Conservation (phyloP, 495 filamentous ascomycete genomes). For the Antarctomyces pellizariae region DNA sequence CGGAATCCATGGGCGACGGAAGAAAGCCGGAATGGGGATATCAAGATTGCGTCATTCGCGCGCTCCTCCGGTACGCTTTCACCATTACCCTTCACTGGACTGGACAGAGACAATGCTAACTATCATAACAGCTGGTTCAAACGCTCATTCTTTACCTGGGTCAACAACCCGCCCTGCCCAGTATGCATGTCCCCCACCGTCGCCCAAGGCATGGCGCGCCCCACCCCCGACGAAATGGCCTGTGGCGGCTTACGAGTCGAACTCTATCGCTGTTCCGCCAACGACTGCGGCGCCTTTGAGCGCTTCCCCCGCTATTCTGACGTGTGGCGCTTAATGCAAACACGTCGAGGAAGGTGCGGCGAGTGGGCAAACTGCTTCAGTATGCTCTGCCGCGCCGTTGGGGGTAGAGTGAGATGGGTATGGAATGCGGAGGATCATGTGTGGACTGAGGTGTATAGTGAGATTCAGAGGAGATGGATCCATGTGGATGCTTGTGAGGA, state of each 20-base stretch:
- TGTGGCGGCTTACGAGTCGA: constrained; percentile 72
- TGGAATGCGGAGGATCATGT: constrained; percentile 97
- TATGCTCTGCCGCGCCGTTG: constrained; percentile 90
- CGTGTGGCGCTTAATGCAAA: constrained; percentile 81
- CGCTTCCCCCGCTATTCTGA: constrained; percentile 90
- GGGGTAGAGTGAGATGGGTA: constrained; percentile 82
- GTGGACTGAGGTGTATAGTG: constrained; percentile 95
- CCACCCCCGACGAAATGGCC: constrained; percentile 70
- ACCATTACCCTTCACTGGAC: constrained; percentile 1
- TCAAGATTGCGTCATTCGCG: constrained; percentile 88
- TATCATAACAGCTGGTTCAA: constrained; percentile 68
- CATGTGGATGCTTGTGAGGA: constrained; percentile 92
- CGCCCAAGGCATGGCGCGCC: constrained; percentile 55
- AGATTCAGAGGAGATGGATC: constrained; percentile 84
- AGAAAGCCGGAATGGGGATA: constrained; percentile 85
- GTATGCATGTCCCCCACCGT: constrained; percentile 64
- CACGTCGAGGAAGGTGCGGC: constrained; percentile 59
- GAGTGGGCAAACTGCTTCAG: constrained; percentile 99
- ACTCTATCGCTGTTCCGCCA: constrained; percentile 59
- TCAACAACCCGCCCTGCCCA: constrained; percentile 81
- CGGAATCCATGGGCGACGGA: constrained; percentile 55
- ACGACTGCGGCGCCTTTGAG: constrained; percentile 49
- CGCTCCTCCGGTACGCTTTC: constrained; percentile 46
- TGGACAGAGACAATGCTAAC: constrained; percentile 6
- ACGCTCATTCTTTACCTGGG: constrained; percentile 80